Evolutionary conservation across 495 filamentous ascomycete genomes (phyloP).

Genomic region (Penicillium lagena): DNA sequence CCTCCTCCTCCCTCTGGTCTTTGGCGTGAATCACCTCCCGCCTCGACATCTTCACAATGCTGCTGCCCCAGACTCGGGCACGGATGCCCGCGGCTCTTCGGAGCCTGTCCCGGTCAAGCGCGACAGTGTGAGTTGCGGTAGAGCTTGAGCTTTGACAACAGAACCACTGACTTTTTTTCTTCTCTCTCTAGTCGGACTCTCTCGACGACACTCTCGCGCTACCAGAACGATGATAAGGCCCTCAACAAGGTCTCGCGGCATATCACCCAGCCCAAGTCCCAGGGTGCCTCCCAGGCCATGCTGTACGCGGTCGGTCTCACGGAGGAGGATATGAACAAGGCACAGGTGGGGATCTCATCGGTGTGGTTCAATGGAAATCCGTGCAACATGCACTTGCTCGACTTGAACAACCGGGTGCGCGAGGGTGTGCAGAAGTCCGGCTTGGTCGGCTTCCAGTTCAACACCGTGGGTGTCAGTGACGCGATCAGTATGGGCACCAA

Average conservation of each 20-base stretch:
- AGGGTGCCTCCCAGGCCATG: constrained; percentile 98
- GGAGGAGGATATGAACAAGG: constrained; percentile 82
- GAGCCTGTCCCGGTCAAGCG: constrained; percentile 21
- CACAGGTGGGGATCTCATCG: constrained; percentile 95
- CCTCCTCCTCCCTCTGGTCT: neutral
- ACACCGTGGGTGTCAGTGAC: constrained; percentile 89
- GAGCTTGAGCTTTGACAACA: too few species aligned
- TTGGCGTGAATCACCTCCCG: neutral
- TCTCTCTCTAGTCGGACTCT: constrained; percentile 34
- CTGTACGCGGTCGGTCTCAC: constrained; percentile 87
- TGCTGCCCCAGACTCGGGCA: constrained; percentile 31
- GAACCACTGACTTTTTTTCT: neutral
- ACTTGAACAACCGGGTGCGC: constrained; percentile 74
- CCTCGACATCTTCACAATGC: constrained; percentile 21
- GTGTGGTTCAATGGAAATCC: constrained; percentile 88
- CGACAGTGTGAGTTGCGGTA: constrained; percentile 13
- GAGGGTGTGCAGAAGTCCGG: constrained; percentile 78
- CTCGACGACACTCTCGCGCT: constrained; percentile 39
- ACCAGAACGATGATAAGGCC: constrained; percentile 29
- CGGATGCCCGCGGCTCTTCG: constrained; percentile 38
- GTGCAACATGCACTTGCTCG: constrained; percentile 97
- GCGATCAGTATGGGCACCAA: constrained; percentile 53
- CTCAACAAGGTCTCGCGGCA: constrained; percentile 76
- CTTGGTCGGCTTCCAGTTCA: constrained; percentile 86
- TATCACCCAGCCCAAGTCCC: constrained; percentile 93